Conservation (phyloP, 805 yeast genomes). For the Lipomyces sp. region DNA sequence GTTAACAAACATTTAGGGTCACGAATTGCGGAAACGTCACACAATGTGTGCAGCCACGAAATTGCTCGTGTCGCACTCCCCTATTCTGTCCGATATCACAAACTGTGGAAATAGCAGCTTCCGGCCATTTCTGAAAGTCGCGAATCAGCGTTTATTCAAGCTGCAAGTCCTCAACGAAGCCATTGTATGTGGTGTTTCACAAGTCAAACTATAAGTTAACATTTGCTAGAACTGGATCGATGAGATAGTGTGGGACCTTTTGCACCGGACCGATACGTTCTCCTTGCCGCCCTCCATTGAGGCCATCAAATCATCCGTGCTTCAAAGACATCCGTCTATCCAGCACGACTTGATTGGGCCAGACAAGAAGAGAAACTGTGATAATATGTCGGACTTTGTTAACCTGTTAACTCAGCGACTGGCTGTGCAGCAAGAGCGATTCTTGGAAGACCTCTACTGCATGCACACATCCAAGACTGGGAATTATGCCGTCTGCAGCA, state of each 20-base stretch:
- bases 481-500: slow-evolving; percentile 21
- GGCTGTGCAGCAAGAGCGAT: slow-evolving; percentile 23
- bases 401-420: slow-evolving; percentile 23
- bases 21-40: background rate
- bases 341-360: background rate
- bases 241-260: slow-evolving; percentile 9
- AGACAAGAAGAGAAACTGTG: background rate
- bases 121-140: slow-evolving; percentile 4
- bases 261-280: slow-evolving; percentile 30
- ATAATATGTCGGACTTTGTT: slow-evolving; percentile 21
- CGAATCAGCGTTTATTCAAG: slow-evolving; percentile 19
- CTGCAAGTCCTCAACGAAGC: slow-evolving; percentile 22
- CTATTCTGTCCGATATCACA: slow-evolving; percentile 26
- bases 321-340: background rate
- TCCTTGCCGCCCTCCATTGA: slow-evolving; percentile 32
- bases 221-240: slow-evolving; percentile 15
- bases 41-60: slow-evolving; percentile 15
- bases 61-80: slow-evolving; percentile 23
- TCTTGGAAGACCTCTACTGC: slow-evolving; percentile 26
- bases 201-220: background rate
- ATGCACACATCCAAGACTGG: slow-evolving; percentile 10
- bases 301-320: slow-evolving; percentile 14
- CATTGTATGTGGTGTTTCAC: slow-evolving; percentile 6
- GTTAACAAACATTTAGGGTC: background rate
- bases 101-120: slow-evolving; percentile 6